phyloP scores from a whole-genome alignment of 1,284 basidiomycete species.

The Gomphus bonarii region DNA sequence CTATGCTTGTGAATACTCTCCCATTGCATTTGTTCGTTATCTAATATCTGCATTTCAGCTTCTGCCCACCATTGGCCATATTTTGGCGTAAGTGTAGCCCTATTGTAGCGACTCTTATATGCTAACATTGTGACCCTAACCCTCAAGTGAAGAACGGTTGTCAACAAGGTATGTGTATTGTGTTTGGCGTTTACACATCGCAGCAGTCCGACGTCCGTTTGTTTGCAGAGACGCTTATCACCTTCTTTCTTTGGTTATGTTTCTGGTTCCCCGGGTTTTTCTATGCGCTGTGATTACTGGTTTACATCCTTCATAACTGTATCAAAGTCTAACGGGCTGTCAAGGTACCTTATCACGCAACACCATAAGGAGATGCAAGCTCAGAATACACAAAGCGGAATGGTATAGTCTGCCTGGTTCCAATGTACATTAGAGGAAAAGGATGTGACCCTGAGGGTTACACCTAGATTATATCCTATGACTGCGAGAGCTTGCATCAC shows the following conservation, averaged over 20 bases:
- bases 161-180: neutral
- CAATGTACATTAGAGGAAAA: neutral
- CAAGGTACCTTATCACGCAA: neutral
- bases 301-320: neutral
- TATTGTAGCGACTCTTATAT: neutral
- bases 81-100: slow-evolving; percentile 1
- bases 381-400: neutral
- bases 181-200: neutral
- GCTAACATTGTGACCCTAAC: neutral
- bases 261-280: slow-evolving; percentile 7
- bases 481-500: neutral
- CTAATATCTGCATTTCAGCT: neutral
- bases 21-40: neutral
- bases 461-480: neutral
- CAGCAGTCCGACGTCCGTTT: neutral
- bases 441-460: neutral
- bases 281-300: neutral
- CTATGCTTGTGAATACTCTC: neutral
- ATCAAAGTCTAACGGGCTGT: neutral
- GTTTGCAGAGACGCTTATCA: neutral
- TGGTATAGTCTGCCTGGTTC: neutral
- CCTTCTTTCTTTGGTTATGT: neutral
- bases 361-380: neutral
- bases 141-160: slow-evolving; percentile 4
- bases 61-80: slow-evolving; percentile 4